phyloP scores from a whole-genome alignment of 2,329 filamentous ascomycete genomes.

The Seiridium unicorne region DNA sequence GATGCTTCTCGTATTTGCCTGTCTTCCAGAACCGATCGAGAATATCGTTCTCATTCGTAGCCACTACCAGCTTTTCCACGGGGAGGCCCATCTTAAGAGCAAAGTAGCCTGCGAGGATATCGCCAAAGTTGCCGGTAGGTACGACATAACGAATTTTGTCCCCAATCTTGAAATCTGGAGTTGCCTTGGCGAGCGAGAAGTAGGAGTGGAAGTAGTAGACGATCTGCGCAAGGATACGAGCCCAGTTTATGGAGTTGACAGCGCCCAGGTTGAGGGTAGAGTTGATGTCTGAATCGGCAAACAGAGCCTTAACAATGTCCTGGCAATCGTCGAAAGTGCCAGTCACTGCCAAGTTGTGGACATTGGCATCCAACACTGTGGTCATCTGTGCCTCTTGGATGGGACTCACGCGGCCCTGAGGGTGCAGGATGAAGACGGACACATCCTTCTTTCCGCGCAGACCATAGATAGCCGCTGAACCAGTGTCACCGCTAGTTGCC shows the following conservation, averaged over 20 bases:
- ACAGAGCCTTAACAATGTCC: slow-evolving; percentile 93
- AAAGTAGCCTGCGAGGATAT: slow-evolving; percentile 92
- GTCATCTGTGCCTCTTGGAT: slow-evolving; percentile 98
- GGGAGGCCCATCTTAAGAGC: slow-evolving; percentile 88
- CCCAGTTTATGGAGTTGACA: slow-evolving; percentile 97
- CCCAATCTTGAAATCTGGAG: slow-evolving; percentile 58
- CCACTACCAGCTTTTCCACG: slow-evolving; percentile 82
- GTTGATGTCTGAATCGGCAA: slow-evolving; percentile 84
- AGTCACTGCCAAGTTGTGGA: slow-evolving; percentile 86
- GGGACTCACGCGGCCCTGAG: slow-evolving; percentile 84
- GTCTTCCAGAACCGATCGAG: slow-evolving; percentile 93
- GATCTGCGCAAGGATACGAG: slow-evolving; percentile 92
- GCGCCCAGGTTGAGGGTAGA: slow-evolving; percentile 79
- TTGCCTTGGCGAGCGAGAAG: slow-evolving; percentile 70
- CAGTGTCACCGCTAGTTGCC: slow-evolving; percentile 85
- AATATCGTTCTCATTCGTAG: slow-evolving; percentile 98
- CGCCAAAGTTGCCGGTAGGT: slow-evolving; percentile 91
- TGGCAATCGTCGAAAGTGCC: slow-evolving; percentile 97
- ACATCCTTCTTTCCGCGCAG: slow-evolving; percentile 95
- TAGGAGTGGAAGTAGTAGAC: slow-evolving; percentile 97
- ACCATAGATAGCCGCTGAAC: slow-evolving; percentile 94
- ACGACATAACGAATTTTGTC: slow-evolving; percentile 82
- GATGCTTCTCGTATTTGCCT: slow-evolving; percentile 84
- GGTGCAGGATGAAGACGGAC: slow-evolving; percentile 91
- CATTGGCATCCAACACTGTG: slow-evolving; percentile 84